These are phyloP conservation scores for Coemansia sp. DNA, from an alignment of 192 early-diverging fungal species.

Conservation along the genomic window DNA sequence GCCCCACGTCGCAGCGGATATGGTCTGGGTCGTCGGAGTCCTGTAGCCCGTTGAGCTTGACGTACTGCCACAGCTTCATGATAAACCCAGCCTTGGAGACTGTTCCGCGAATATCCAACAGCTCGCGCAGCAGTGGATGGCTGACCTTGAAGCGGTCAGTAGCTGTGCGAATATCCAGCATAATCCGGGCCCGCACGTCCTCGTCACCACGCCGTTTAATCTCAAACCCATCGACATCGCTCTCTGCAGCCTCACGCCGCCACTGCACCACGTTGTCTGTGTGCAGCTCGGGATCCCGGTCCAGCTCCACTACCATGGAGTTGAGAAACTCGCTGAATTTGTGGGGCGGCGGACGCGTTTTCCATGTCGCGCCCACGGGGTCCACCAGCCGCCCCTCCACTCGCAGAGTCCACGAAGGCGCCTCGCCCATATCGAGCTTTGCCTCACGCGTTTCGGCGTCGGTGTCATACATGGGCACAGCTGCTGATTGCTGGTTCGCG, in stretches of 20 bases:
- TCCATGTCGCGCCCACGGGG: constrained; percentile 57
- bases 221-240: constrained; percentile 79
- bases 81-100: constrained; percentile 59
- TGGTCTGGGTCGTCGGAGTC: constrained; percentile 84
- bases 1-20: constrained; percentile 77
- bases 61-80: constrained; percentile 93
- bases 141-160: constrained; percentile 80
- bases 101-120: constrained; percentile 69
- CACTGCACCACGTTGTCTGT: constrained; percentile 59
- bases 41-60: constrained; percentile 89
- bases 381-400: constrained; percentile 90
- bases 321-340: constrained; percentile 88
- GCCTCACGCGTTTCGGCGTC: constrained; percentile 13
- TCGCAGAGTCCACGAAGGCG: constrained; percentile 88
- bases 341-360: constrained; percentile 56
- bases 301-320: constrained; percentile 80
- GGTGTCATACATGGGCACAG: constrained; percentile 5
- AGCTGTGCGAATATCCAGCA: constrained; percentile 73
- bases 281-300: constrained; percentile 74
- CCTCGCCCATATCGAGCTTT: constrained; percentile 46
- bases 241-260: constrained; percentile 32
- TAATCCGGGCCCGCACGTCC: constrained; percentile 77
- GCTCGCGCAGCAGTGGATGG: constrained; percentile 62
- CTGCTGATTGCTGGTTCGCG: constrained; percentile 61
- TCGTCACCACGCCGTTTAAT: constrained; percentile 87